Base-by-base conservation (phyloP, 495 filamentous ascomycete genomes). In the Penicillium ucsense region DNA sequence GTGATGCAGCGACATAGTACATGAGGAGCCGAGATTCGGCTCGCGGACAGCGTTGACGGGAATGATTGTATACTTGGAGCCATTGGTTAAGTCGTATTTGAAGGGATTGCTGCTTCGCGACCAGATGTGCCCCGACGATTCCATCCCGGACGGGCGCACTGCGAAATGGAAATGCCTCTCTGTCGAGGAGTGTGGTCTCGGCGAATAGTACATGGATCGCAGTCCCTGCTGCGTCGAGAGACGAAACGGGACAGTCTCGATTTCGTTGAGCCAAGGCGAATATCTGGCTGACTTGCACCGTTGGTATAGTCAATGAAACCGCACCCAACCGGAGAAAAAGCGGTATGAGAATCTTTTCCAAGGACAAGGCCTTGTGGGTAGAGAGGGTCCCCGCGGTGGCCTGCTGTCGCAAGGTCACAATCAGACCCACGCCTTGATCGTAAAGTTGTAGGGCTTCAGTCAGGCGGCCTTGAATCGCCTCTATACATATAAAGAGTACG, bases 401-500 rank as follows among this genome's bases (percentile, higher is more conserved):
- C 41, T 53, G 44, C 27, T 35, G 12, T 10, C 57, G 55, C n/a
- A 65, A 38, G 8, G 54, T 48, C 31, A 49, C 31, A 11, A 67
- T 57, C 10, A 67, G 31, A 4, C 28, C 44, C 0, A 60, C 40
- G 2, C 64, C 60, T 11, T 65, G 55, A 8, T 40, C 11, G 41
- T 58, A 61, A 2, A 67, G 49, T 38, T 51, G 35, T 3, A 63
- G 38, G 8, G 57, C 62, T 27, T 61, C 55, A 33, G 57, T 49
- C 37, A 58, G 36, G 27, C 72, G 73, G 8, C 67, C 70, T 48
- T 75, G 73, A 46, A 78, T 63, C 27, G 72, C 62, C 53, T 79
- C 76, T 38, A 80, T 70, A 46, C 71, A 74, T 10, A 77, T 68
- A 42, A 77, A 80, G 3, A 80, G 60, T 6, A 77, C 54, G 41